phyloP scores from a whole-genome alignment of 257 asterid species.

The Nicotiana tabacum region DNA sequence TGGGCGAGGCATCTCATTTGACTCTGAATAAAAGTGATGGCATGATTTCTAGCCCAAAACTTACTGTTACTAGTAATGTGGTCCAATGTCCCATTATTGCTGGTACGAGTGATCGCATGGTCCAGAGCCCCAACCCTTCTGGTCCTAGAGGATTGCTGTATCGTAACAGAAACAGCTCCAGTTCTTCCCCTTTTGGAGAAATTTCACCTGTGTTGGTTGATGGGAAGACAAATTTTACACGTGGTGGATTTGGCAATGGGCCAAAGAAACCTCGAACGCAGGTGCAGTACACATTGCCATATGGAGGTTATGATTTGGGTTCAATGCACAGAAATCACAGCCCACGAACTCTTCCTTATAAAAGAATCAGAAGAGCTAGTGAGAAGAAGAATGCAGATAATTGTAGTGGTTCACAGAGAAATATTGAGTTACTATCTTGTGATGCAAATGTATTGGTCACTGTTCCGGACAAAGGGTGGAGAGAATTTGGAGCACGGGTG shows the following conservation, averaged over 20 bases:
- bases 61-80: conserved; percentile 28
- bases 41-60: conserved; percentile 32
- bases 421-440: conserved; percentile 48
- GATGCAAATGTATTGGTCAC: conserved; percentile 77
- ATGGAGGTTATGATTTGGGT: conserved; percentile 45
- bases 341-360: conserved; percentile 62
- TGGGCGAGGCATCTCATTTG: conserved; percentile 39
- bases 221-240: conserved; percentile 41
- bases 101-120: conserved; percentile 32
- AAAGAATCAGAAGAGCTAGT: conserved; percentile 83
- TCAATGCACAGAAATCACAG: conserved; percentile 47
- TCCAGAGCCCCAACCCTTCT: conserved; percentile 33
- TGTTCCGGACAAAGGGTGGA: conserved; percentile 82
- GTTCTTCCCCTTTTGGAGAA: conserved; percentile 49
- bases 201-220: conserved; percentile 54
- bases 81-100: conserved; percentile 32
- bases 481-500: conserved; percentile 72
- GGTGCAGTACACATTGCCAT: conserved; percentile 82
- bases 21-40: conserved; percentile 36
- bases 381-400: conserved; percentile 65
- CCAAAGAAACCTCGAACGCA: conserved; percentile 93
- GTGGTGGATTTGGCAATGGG: conserved; percentile 61
- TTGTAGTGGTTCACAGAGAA: conserved; percentile 50
- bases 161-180: conserved; percentile 40
- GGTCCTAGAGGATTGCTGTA: conserved; percentile 38